Evolutionary conservation across 1,284 basidiomycete genomes (phyloP).

Genomic region (Caloboletus firmus): DNA sequence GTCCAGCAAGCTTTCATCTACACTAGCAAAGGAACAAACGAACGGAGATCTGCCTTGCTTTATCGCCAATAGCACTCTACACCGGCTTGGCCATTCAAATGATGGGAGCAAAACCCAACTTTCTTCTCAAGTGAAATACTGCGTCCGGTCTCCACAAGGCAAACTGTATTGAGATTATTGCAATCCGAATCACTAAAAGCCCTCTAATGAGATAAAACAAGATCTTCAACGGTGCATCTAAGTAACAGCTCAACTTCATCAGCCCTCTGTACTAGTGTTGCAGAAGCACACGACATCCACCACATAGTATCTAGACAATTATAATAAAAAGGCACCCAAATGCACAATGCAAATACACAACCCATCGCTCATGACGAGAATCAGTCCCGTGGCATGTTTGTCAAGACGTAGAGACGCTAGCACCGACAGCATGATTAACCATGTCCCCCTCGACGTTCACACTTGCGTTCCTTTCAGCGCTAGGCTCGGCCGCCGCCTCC

Average conservation of each 20-base stretch:
- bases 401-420: slow-evolving; percentile 11
- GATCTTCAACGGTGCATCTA: neutral
- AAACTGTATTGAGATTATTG: neutral
- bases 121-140: neutral
- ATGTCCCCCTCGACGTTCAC: neutral
- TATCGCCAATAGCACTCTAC: neutral
- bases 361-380: neutral
- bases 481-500: neutral
- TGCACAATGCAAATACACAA: neutral
- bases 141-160: neutral
- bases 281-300: neutral
- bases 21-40: neutral
- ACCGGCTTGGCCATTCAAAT: neutral
- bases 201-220: neutral
- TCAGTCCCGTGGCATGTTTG: neutral
- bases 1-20: neutral
- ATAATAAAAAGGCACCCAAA: neutral
- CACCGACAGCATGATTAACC: neutral
- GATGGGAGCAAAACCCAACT: no score
- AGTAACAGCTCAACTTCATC: neutral
- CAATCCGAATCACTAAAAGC: neutral
- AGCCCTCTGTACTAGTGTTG: neutral
- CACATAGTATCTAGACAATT: neutral
- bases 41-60: no score
- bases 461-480: neutral